Base-by-base conservation (phyloP, 1,139 yeast genomes). In the Taphrina deformans region DNA sequence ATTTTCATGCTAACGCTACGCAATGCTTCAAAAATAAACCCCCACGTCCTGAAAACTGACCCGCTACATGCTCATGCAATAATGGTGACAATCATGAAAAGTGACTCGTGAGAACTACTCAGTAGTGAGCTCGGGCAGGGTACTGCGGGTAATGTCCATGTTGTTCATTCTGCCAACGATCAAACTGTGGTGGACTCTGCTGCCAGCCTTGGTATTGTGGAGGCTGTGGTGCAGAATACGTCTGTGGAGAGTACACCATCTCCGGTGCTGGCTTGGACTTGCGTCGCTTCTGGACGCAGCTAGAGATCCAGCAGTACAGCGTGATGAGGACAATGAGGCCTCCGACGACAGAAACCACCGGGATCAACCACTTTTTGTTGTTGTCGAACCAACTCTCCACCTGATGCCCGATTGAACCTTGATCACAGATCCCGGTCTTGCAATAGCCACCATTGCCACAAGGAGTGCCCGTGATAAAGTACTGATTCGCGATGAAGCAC, bases 381-480 rank as follows among this genome's bases (percentile, higher is more conserved):
- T 62, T 55, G n/a, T 69, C 66, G 27, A 72, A 63, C 74, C 74
- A 72, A 35, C 50, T 33, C 16, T 7, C 46, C 18, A 52, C 46
- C 29, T 55, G 56, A 45, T 38, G 45, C 35, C 48, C 44, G 59
- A 51, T 23, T 72, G 75, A 40, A 3, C 58, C 59, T 35, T 75
- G 77, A 12, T 73, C 68, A 66, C 79, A 77, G 10, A 55, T 59
- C 10, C 79, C 79, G 38, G 71, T 68, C 24, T 67, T 68, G 65
- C 79, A 76, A 26, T 55, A 64, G 33, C 79, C 79, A 5, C 70
- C 65, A 23, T 72, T 70, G 27, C 71, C 69, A 66, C 79, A 77
- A 3, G 78, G 77, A 7, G 79, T 77, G 33, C 79, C 79, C 60
- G 76, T 79, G 62, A 76, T 65, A 65, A 75, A 76, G 69, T 74